Conservation (phyloP, 345 rosid genomes). For the Eucalyptus leucophloia region DNA sequence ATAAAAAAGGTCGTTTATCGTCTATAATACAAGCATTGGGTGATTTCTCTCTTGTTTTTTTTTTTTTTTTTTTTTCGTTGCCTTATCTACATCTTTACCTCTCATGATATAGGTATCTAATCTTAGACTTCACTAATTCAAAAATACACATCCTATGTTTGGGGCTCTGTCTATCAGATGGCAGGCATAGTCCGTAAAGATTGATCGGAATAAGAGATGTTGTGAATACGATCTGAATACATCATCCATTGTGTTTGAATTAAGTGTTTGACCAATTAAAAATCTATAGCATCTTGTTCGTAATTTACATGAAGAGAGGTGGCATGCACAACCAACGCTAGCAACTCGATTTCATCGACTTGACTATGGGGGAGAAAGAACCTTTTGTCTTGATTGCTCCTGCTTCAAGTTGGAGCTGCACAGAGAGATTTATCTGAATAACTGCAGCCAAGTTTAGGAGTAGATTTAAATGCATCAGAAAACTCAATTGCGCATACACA, state of each 20-base stretch:
- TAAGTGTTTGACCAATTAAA: not conserved
- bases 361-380: too few relatives aligned
- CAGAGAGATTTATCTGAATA: not conserved
- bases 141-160: not conserved
- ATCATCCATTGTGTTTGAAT: not conserved
- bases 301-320: not conserved
- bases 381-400: not conserved
- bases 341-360: too few relatives aligned
- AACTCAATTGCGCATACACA: not conserved
- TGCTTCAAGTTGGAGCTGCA: not conserved
- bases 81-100: not conserved
- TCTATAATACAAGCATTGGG: not conserved
- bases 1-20: not conserved
- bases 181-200: not conserved
- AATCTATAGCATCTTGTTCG: not conserved
- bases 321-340: too few relatives aligned
- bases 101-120: not conserved
- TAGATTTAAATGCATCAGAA: not conserved
- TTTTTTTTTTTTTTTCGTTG: too few relatives aligned
- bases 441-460: too few relatives aligned
- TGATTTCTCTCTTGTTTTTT: too few relatives aligned
- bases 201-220: not conserved
- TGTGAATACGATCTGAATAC: not conserved
- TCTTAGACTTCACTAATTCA: not conserved
- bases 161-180: not conserved